A percentile compares a stretch with the other conserved stretches of the same genome.
Conservation (phyloP, 2,329 filamentous ascomycete species). For the Blumeriella jaapii region DNA sequence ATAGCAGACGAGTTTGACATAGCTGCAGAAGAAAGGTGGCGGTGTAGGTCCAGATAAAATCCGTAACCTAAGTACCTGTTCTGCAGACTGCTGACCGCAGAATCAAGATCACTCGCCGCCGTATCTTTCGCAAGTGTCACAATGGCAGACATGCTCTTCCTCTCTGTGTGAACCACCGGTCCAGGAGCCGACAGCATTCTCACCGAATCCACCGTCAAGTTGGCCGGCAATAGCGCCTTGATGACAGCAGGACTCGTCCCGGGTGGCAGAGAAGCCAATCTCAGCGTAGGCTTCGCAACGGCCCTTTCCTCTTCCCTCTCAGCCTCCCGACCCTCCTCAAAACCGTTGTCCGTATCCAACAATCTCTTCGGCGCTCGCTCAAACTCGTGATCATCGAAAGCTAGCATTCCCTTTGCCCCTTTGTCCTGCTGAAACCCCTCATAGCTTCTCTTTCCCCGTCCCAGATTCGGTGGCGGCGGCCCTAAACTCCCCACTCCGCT, state of each 20-base stretch:
- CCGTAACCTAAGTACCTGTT: slow-evolving; percentile 80
- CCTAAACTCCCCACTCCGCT: slow-evolving; percentile 54
- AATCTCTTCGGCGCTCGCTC: slow-evolving; percentile 18
- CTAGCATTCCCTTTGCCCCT: slow-evolving; percentile 24
- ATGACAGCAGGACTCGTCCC: slow-evolving; percentile 47
- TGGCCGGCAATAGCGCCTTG: slow-evolving; percentile 46
- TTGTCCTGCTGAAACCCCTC: slow-evolving; percentile 33
- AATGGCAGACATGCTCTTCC: slow-evolving; percentile 65
- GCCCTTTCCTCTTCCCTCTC: slow-evolving; percentile 42
- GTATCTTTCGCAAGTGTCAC: slow-evolving; percentile 73
- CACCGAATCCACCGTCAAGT: slow-evolving; percentile 58
- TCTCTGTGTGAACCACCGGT: slow-evolving; percentile 42
- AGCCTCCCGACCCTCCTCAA: slow-evolving; percentile 28
- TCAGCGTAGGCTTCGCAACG: slow-evolving; percentile 49
- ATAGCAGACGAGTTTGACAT: slow-evolving; percentile 41
- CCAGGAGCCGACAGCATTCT: slow-evolving; percentile 51
- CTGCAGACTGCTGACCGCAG: slow-evolving; percentile 64
- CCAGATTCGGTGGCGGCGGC: slow-evolving; percentile 37
- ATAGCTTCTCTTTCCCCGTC: slow-evolving; percentile 41
- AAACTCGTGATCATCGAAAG: slow-evolving; percentile 26
- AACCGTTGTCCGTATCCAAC: slow-evolving; percentile 27
- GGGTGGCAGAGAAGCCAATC: slow-evolving; percentile 49
- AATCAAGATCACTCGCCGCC: slow-evolving; percentile 71
- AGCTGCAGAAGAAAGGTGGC: slow-evolving; percentile 69
- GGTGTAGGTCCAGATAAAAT: slow-evolving; percentile 67